Percentiles rank a stretch among this genome's conserved stretches.
phyloP scores from a whole-genome alignment of 192 early-diverging fungal genomes.

The Backusella sp. region DNA sequence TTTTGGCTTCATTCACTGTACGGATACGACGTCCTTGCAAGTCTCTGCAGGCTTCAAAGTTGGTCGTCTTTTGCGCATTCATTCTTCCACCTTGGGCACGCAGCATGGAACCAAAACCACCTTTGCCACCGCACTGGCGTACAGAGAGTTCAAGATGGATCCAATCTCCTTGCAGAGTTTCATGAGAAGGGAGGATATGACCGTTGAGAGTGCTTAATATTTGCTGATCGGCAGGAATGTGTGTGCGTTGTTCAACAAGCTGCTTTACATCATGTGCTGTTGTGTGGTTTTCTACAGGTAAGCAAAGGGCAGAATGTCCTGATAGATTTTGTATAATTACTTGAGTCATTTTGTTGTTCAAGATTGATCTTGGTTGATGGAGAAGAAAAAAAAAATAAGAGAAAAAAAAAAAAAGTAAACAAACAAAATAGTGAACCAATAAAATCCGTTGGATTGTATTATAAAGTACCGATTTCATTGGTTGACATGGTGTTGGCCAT shows the following conservation, averaged over 20 bases:
- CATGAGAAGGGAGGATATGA: slow-evolving; percentile 32
- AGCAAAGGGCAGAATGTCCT: slow-evolving; percentile 3
- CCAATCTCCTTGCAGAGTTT: slow-evolving; percentile 26
- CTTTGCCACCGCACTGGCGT: slow-evolving; percentile 81
- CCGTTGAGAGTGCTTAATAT: slow-evolving; percentile 45
- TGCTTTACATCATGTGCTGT: slow-evolving; percentile 12
- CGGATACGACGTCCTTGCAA: slow-evolving; percentile 85
- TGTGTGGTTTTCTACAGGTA: background rate
- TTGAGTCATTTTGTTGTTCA: background rate
- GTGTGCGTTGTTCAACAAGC: slow-evolving; percentile 38
- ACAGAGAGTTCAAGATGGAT: slow-evolving; percentile 46
- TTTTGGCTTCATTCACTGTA: slow-evolving; percentile 88
- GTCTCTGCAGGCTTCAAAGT: slow-evolving; percentile 93
- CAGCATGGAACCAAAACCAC: slow-evolving; percentile 95
- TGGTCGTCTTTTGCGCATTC: slow-evolving; percentile 85
- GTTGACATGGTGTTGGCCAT: no score
- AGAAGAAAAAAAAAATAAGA: background rate
- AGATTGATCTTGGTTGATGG: background rate
- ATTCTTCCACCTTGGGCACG: slow-evolving; percentile 90
- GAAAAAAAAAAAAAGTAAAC: no score
- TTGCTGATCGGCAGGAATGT: slow-evolving; percentile 41
- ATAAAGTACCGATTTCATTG: no score
- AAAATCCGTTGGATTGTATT: no score
- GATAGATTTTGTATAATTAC: slow-evolving; percentile 7
- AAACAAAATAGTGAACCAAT: no score